Evolutionary conservation across 2,329 filamentous ascomycete genomes (phyloP).

Genomic region (Diatrype stigma): DNA sequence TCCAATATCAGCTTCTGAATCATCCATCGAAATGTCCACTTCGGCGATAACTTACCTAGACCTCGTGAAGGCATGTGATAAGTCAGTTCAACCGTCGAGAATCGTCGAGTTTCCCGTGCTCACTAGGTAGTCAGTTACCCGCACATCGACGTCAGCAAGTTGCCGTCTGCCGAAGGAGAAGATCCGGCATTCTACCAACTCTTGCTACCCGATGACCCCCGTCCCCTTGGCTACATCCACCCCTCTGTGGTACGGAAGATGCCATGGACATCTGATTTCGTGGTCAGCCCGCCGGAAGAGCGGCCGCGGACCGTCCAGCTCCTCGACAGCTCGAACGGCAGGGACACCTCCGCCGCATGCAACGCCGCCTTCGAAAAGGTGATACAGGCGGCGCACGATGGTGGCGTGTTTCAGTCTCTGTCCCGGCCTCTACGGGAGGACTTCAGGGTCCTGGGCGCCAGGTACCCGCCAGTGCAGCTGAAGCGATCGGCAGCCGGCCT

Average conservation of each 20-base stretch:
- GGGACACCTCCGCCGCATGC: constrained; percentile 17
- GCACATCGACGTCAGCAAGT: constrained; percentile 32
- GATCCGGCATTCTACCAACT: constrained; percentile 37
- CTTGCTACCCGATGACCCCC: constrained; percentile 38
- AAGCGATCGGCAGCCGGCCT: constrained; percentile 53
- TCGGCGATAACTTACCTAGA: constrained; percentile 27
- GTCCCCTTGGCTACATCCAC: constrained; percentile 46
- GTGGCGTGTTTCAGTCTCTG: constrained; percentile 16
- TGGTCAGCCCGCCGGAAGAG: constrained; percentile 20
- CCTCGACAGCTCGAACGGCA: constrained; percentile 17
- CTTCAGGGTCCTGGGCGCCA: constrained; percentile 24
- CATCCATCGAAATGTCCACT: constrained; percentile 6
- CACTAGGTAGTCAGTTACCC: constrained; percentile 37
- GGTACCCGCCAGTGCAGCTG: constrained; percentile 29
- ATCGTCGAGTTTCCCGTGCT: constrained; percentile 5
- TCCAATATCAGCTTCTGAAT: not conserved
- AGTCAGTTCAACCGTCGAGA: constrained; percentile 25
- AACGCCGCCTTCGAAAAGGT: constrained; percentile 22
- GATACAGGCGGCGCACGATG: constrained; percentile 18
- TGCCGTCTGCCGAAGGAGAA: constrained; percentile 6
- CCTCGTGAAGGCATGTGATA: constrained; percentile 38
- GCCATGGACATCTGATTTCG: constrained; percentile 36
- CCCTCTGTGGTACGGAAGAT: constrained; percentile 39
- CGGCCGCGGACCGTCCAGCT: constrained; percentile 24
- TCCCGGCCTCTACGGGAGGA: constrained; percentile 23